Percentiles rank a stretch among this genome's conserved stretches.
These are phyloP conservation scores for Cyberlindnera subsufficiens DNA, from an alignment of 805 yeast genomes.

Conservation along the genomic window DNA sequence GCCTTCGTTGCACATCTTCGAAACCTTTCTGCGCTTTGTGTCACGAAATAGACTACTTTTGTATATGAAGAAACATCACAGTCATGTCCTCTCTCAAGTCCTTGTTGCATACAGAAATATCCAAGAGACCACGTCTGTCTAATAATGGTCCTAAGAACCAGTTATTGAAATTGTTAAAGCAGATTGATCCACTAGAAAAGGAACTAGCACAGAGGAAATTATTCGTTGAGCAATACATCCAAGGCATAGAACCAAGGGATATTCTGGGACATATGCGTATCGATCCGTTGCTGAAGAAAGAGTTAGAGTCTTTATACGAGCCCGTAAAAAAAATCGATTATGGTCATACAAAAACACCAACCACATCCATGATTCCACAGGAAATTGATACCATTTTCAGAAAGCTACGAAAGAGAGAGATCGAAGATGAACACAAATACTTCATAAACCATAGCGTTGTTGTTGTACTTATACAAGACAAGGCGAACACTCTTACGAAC, in stretches of 20 bases:
- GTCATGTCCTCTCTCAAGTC: too few relatives aligned
- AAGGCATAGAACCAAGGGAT: constrained; percentile 1
- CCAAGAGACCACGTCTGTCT: too few relatives aligned
- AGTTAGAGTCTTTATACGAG: constrained; percentile 7
- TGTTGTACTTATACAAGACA: constrained; percentile 7
- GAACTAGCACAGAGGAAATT: constrained; percentile 10
- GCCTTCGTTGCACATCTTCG: too few relatives aligned
- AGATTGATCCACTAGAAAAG: constrained; percentile 9
- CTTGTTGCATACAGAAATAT: too few relatives aligned
- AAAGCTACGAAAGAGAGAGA: constrained; percentile 3
- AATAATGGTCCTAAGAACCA: too few relatives aligned
- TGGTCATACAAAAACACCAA: not conserved
- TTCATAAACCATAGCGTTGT: constrained; percentile 3
- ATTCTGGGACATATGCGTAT: constrained; percentile 4
- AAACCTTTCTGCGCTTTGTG: too few relatives aligned
- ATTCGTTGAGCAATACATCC: constrained; percentile 11
- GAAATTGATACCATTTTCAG: constrained; percentile 4
- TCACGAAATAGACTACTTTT: too few relatives aligned
- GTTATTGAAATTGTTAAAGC: not conserved
- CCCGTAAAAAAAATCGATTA: constrained; percentile 4
- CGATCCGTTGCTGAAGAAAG: constrained; percentile 10
- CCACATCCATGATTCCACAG: constrained; percentile 3
- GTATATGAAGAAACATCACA: too few relatives aligned
- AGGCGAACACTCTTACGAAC: constrained; percentile 8
- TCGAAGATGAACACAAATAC: constrained; percentile 3